Percentiles rank a stretch among this genome's conserved stretches.
phyloP scores from a whole-genome alignment of 2,329 filamentous ascomycete genomes.

The Colletotrichum filicis region DNA sequence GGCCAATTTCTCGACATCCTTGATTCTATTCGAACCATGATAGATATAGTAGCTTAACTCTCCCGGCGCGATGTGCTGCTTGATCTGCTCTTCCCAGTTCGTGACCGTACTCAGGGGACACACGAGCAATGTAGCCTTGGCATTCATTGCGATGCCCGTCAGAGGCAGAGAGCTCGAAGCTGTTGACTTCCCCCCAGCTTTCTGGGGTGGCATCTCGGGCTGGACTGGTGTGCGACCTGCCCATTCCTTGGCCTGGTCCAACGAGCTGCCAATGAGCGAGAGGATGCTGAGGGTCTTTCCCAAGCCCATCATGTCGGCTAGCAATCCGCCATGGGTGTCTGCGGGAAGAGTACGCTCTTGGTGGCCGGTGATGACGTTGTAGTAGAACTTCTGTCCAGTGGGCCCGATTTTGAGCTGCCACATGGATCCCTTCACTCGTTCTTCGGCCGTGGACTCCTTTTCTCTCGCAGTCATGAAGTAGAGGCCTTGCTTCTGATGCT shows the following conservation, averaged over 20 bases:
- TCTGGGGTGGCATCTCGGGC: constrained; percentile 51
- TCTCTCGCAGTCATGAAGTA: constrained; percentile 88
- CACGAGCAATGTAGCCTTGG: constrained; percentile 84
- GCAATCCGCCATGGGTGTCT: constrained; percentile 77
- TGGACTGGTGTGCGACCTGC: constrained; percentile 62
- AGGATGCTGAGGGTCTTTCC: constrained; percentile 89
- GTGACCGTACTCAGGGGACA: constrained; percentile 90
- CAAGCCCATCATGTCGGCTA: constrained; percentile 91
- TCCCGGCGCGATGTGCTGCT: constrained; percentile 76
- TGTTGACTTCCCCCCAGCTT: constrained; percentile 49
- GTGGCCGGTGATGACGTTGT: constrained; percentile 87
- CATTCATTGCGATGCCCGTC: constrained; percentile 71
- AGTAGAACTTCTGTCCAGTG: constrained; percentile 70
- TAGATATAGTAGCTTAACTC: constrained; percentile 83
- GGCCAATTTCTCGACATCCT: constrained; percentile 74
- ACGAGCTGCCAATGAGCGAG: constrained; percentile 76
- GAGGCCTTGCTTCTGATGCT: constrained; percentile 90
- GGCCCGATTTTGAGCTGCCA: constrained; percentile 73
- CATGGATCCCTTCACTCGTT: constrained; percentile 75
- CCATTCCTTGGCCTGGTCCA: constrained; percentile 73
- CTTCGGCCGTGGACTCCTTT: constrained; percentile 63
- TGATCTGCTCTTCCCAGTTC: constrained; percentile 96
- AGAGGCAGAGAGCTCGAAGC: constrained; percentile 56
- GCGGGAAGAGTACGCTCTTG: constrained; percentile 68
- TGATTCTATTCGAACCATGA: constrained; percentile 82